A percentile compares a stretch with the other conserved stretches of the same genome.
Conservation (phyloP, 768 basidiomycete species). For the Boletus vermiculosoides region DNA sequence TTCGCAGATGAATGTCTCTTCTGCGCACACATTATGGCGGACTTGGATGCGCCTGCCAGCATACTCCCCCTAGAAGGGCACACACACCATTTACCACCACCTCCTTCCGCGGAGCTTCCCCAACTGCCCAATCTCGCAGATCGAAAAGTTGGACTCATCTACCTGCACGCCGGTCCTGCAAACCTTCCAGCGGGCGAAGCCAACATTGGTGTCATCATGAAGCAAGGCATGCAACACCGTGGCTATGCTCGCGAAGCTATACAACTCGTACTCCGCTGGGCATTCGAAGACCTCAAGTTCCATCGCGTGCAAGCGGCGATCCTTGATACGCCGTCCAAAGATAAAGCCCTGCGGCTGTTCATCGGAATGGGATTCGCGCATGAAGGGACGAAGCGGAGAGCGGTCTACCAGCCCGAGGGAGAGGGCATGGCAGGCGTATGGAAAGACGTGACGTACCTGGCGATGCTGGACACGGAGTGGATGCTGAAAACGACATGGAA, state of each 20-base stretch:
- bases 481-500: conserved; percentile 33
- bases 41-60: not conserved
- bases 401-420: conserved; percentile 43
- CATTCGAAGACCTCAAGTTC: conserved; percentile 40
- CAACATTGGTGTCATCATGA: conserved; percentile 55
- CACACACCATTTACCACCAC: too few relatives aligned
- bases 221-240: conserved; percentile 33
- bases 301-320: conserved; percentile 41
- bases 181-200: conserved; percentile 40
- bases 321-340: conserved; percentile 43
- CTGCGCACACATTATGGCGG: conserved; percentile 20
- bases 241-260: conserved; percentile 51
- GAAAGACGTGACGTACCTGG: conserved; percentile 62
- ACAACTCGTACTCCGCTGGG: conserved; percentile 42
- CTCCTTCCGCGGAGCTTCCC: not conserved
- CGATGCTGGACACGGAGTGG: conserved; percentile 65
- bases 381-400: conserved; percentile 61
- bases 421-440: conserved; percentile 42
- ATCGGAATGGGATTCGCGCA: conserved; percentile 51
- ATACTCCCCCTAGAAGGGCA: not conserved
- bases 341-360: conserved; percentile 48
- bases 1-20: conserved; percentile 33
- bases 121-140: not conserved
- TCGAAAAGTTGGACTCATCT: conserved; percentile 24
- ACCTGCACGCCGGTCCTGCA: conserved; percentile 23